These are phyloP conservation scores for Pythium sukuiense DNA, from an alignment of 352 stramenopile genomes.

Conservation along the genomic window DNA sequence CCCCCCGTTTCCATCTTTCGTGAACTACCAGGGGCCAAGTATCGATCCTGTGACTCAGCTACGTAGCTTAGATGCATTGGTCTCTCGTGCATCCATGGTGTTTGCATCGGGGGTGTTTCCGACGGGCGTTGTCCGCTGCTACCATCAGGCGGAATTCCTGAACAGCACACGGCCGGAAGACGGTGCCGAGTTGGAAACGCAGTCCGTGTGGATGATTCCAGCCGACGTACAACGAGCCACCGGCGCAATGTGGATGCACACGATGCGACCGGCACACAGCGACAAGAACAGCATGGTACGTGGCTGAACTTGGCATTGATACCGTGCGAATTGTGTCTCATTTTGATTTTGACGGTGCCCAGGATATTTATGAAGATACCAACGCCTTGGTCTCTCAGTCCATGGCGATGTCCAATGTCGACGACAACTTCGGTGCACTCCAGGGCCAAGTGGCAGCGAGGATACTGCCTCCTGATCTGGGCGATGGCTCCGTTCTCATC, in stretches of 20 bases:
- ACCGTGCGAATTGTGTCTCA: neutral
- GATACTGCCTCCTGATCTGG: neutral
- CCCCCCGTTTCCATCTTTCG: neutral
- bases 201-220: neutral
- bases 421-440: neutral
- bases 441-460: neutral
- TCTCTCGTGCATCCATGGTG: neutral
- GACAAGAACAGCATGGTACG: constrained; percentile 2
- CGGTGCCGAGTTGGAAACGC: neutral
- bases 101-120: neutral
- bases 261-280: neutral
- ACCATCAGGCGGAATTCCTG: neutral
- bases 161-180: neutral
- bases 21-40: neutral
- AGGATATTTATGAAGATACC: neutral
- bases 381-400: neutral
- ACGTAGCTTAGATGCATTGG: neutral
- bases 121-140: neutral
- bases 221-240: neutral
- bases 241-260: neutral
- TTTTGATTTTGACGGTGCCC: neutral
- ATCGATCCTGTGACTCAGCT: neutral
- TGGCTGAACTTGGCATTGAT: neutral
- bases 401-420: neutral
- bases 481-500: neutral